Conservation (phyloP, 345 rosid species). For the Populus tremula region DNA sequence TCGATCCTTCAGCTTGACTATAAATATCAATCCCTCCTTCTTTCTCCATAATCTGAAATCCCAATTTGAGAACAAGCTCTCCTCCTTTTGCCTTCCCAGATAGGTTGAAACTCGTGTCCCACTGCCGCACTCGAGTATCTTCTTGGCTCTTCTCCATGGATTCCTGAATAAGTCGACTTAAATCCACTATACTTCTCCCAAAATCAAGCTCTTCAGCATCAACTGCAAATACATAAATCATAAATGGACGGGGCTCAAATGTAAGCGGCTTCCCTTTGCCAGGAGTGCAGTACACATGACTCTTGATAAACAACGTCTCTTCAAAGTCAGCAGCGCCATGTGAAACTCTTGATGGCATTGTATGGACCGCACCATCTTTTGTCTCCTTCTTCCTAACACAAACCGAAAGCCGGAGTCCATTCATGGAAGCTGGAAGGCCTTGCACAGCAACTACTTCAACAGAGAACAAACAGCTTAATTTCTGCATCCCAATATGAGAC, state of each 20-base stretch:
- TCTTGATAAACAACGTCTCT: slow-evolving; percentile 75
- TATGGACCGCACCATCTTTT: slow-evolving; percentile 76
- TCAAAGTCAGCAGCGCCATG: slow-evolving; percentile 91
- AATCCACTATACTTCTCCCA: slow-evolving; percentile 62
- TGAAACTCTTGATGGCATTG: slow-evolving; percentile 90
- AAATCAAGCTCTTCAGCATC: slow-evolving; percentile 86
- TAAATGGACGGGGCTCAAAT: slow-evolving; percentile 81
- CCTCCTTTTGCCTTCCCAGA: slow-evolving; percentile 95
- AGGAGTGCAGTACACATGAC: slow-evolving; percentile 66
- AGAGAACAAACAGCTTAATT: slow-evolving; percentile 79
- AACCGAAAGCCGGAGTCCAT: slow-evolving; percentile 84
- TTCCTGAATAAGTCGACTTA: slow-evolving; percentile 67
- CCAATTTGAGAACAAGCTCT: slow-evolving; percentile 66
- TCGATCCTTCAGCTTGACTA: slow-evolving; percentile 50
- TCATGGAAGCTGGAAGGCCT: slow-evolving; percentile 87
- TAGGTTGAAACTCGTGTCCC: slow-evolving; percentile 73
- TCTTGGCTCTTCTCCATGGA: slow-evolving; percentile 70
- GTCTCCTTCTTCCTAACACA: slow-evolving; percentile 82
- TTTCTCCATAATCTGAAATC: slow-evolving; percentile 93
- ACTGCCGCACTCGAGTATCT: slow-evolving; percentile 82
- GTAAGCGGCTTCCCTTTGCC: slow-evolving; percentile 55
- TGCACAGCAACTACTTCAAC: slow-evolving; percentile 81
- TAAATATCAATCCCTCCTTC: slow-evolving; percentile 90
- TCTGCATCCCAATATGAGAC: slow-evolving; percentile 78
- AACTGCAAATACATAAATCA: slow-evolving; percentile 62